phyloP scores from a whole-genome alignment of 306 rosid genomes.

The Cotoneaster glaucophyllus region DNA sequence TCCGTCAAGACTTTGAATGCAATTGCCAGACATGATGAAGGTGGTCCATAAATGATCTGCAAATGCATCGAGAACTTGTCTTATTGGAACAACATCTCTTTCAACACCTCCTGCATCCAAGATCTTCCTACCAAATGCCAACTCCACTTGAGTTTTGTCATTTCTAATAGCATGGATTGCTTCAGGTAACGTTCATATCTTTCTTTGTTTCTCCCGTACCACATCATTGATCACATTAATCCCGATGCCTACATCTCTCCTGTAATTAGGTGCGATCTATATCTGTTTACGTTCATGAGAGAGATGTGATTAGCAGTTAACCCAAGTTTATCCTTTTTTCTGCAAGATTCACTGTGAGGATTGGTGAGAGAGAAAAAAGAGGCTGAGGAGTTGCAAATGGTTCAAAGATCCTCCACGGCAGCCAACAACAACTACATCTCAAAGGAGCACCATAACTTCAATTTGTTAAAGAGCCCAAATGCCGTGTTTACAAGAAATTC shows the following conservation, averaged over 20 bases:
- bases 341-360: neutral
- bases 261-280: neutral
- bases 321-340: neutral
- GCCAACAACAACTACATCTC: too few species aligned
- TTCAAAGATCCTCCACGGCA: too few species aligned
- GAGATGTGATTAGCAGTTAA: too few species aligned
- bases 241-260: too few species aligned
- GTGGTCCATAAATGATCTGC: neutral
- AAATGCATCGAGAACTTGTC: neutral
- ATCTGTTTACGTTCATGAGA: neutral
- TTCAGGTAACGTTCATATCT: neutral
- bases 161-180: slow-evolving; percentile 7
- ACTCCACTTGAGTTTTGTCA: neutral
- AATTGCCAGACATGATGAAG: neutral
- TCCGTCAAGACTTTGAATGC: neutral
- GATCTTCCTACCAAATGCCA: neutral
- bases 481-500: too few species aligned
- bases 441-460: too few species aligned
- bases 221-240: too few species aligned
- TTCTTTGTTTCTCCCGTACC: neutral
- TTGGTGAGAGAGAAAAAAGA: neutral
- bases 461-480: too few species aligned
- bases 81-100: neutral
- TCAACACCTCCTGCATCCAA: neutral
- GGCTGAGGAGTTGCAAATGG: too few species aligned